Evolutionary conservation across 2,329 filamentous ascomycete species (phyloP).

Genomic region (Neofusicoccum umdonicola): DNA sequence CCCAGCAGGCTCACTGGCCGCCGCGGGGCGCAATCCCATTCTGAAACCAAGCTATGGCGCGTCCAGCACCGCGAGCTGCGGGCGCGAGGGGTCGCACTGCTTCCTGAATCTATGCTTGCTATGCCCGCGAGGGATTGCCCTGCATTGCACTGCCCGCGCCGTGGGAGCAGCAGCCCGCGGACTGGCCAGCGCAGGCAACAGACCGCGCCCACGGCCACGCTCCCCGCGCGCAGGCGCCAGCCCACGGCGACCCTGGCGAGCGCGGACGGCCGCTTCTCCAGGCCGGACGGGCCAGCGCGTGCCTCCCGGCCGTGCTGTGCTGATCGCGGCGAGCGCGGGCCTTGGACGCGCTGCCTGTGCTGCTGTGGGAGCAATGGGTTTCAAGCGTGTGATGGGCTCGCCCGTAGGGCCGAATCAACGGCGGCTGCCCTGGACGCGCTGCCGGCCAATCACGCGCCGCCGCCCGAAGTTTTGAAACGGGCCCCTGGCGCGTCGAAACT

Average conservation of each 20-base stretch:
- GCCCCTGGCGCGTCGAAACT: neutral
- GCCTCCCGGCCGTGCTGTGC: conserved; percentile 2
- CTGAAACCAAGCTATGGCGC: conserved; percentile 7
- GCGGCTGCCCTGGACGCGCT: neutral
- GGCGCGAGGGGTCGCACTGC: neutral
- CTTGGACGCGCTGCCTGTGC: neutral
- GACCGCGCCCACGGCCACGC: neutral
- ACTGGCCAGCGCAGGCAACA: neutral
- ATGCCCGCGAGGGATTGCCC: neutral
- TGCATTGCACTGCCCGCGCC: neutral
- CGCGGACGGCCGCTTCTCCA: conserved; percentile 3
- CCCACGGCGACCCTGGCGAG: neutral
- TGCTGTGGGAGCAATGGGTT: neutral
- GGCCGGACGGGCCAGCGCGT: conserved; percentile 3
- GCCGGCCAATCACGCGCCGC: neutral
- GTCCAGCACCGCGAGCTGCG: neutral
- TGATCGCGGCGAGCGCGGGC: neutral
- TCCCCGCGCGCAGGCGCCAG: neutral
- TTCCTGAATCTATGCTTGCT: neutral
- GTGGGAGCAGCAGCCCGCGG: neutral
- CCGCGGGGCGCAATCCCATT: conserved; percentile 6
- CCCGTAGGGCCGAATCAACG: no score
- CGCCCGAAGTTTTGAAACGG: neutral
- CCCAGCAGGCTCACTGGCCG: conserved; percentile 7
- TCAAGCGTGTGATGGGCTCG: neutral